phyloP scores from a whole-genome alignment of 1,284 basidiomycete species.

The Trametes polyzona region DNA sequence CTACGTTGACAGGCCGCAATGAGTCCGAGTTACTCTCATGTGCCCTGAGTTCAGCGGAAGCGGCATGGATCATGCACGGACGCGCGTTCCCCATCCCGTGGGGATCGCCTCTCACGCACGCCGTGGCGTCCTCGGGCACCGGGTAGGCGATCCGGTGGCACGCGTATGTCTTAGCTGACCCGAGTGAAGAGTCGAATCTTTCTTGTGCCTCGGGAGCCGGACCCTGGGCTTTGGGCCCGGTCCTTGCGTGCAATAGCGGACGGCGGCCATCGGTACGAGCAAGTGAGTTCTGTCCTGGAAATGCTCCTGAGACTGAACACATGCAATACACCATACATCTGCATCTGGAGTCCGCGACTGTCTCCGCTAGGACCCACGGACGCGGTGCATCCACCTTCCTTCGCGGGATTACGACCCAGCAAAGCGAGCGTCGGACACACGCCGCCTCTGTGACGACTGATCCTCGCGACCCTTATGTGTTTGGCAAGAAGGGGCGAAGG shows the following conservation, averaged over 20 bases:
- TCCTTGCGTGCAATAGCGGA: background rate
- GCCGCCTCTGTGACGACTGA: background rate
- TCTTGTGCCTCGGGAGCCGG: background rate
- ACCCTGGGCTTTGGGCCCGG: background rate
- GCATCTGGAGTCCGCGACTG: too few relatives aligned
- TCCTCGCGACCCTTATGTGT: background rate
- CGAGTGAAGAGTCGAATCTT: too few relatives aligned
- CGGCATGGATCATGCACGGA: background rate
- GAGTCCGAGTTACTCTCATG: background rate
- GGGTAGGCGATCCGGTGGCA: background rate
- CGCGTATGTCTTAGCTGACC: too few relatives aligned
- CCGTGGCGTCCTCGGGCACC: constrained; percentile 1
- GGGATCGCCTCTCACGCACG: background rate
- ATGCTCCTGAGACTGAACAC: background rate
- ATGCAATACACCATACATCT: too few relatives aligned
- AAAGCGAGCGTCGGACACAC: background rate
- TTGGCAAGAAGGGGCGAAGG: background rate
- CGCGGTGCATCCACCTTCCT: background rate
- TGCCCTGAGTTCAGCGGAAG: background rate
- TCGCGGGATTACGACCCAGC: background rate
- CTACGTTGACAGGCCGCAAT: background rate
- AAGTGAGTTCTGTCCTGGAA: background rate
- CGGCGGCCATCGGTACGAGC: background rate
- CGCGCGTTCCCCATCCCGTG: background rate
- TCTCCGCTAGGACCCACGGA: background rate